A percentile compares a stretch with the other conserved stretches of the same genome.
phyloP scores from a whole-genome alignment of 805 yeast genomes.

The Yamadazyma tumulicola region DNA sequence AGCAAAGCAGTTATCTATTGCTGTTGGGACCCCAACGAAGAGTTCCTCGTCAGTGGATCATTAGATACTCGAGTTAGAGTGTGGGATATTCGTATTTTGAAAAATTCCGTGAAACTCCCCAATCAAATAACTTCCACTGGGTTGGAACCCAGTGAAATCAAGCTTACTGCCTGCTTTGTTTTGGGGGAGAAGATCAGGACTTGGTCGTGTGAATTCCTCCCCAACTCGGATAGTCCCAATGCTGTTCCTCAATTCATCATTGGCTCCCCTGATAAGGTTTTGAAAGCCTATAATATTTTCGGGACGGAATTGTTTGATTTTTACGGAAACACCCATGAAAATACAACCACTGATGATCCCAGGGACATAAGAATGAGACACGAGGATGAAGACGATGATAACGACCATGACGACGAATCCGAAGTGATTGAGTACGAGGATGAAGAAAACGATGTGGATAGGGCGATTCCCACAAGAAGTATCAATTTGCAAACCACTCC shows the following conservation, averaged over 20 bases:
- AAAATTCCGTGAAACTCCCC: slow-evolving; percentile 9
- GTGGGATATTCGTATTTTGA: slow-evolving; percentile 54
- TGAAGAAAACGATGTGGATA: slow-evolving; percentile 9
- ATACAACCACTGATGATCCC: slow-evolving; percentile 13
- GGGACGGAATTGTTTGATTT: slow-evolving; percentile 43
- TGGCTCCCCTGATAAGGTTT: slow-evolving; percentile 72
- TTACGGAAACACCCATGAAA: slow-evolving; percentile 26
- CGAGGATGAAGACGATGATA: slow-evolving; percentile 8
- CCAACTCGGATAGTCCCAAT: slow-evolving; percentile 25
- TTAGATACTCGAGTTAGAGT: slow-evolving; percentile 67
- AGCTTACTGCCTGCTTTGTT: slow-evolving; percentile 33
- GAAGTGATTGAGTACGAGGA: slow-evolving; percentile 9
- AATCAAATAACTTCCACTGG: slow-evolving; percentile 26
- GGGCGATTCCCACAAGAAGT: slow-evolving; percentile 1
- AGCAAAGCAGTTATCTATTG: slow-evolving; percentile 54
- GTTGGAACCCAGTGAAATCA: slow-evolving; percentile 14
- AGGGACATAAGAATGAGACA: slow-evolving; percentile 12
- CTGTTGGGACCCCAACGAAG: slow-evolving; percentile 75
- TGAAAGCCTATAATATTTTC: slow-evolving; percentile 36
- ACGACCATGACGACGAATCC: slow-evolving; percentile 1
- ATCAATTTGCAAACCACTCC: background rate
- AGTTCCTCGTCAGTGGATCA: slow-evolving; percentile 64
- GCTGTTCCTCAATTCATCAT: slow-evolving; percentile 50
- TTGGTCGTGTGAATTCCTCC: slow-evolving; percentile 66
- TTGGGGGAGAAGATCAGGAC: slow-evolving; percentile 38